phyloP scores from a whole-genome alignment of 768 basidiomycete species.

The Auriscalpium vulgare region DNA sequence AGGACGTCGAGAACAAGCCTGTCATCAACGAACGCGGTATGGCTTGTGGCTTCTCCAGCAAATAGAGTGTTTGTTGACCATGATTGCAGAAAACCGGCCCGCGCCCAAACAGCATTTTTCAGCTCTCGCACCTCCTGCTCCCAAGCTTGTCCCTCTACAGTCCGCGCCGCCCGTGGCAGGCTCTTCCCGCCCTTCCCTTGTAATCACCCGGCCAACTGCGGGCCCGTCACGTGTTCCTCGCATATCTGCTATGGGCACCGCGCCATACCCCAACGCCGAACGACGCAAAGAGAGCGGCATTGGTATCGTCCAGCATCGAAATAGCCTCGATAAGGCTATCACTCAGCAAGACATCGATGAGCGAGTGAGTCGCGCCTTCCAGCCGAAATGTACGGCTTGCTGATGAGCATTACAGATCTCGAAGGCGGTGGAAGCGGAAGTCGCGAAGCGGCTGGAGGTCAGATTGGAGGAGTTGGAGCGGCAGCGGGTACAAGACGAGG shows the following conservation, averaged over 20 bases:
- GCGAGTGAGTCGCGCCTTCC: slow-evolving; percentile 36
- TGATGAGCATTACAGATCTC: slow-evolving; percentile 42
- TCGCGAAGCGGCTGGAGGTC: slow-evolving; percentile 57
- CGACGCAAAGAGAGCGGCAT: slow-evolving; percentile 13
- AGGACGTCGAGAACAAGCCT: slow-evolving; percentile 80
- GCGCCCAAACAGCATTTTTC: slow-evolving; percentile 57
- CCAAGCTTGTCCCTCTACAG: slow-evolving; percentile 31
- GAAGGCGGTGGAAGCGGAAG: slow-evolving; percentile 68
- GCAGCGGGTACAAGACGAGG: slow-evolving; percentile 18
- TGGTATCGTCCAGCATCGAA: slow-evolving; percentile 6
- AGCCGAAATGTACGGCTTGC: background rate
- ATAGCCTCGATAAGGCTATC: slow-evolving; percentile 25
- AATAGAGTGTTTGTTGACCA: background rate
- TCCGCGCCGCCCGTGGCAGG: slow-evolving; percentile 1
- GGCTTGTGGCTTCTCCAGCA: background rate
- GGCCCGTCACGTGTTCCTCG: slow-evolving; percentile 14
- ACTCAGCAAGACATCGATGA: slow-evolving; percentile 72
- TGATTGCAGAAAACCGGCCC: slow-evolving; percentile 44
- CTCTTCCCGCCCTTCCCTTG: slow-evolving; percentile 18
- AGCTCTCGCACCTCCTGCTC: slow-evolving; percentile 42
- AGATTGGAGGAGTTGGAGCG: slow-evolving; percentile 44
- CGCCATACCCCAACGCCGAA: slow-evolving; percentile 8
- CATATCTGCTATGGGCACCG: slow-evolving; percentile 5
- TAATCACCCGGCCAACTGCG: slow-evolving; percentile 7
- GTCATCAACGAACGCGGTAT: slow-evolving; percentile 70